Evolutionary conservation across 192 early-diverging fungal species (phyloP).

Genomic region (Funneliformis geosporum): DNA sequence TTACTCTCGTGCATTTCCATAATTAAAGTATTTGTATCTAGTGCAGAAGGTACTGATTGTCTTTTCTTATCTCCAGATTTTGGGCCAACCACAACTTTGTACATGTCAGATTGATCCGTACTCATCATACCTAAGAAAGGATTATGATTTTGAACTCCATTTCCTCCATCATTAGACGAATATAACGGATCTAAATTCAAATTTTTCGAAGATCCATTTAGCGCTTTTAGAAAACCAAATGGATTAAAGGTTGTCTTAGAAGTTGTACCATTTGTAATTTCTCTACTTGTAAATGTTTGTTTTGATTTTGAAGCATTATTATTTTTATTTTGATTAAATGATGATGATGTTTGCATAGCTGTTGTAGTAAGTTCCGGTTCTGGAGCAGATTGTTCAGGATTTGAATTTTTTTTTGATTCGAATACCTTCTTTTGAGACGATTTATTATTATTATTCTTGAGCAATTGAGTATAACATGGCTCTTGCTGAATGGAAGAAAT

Average conservation of each 20-base stretch:
- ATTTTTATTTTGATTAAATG: too few relatives aligned
- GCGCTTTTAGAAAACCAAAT: background rate
- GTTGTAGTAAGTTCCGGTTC: background rate
- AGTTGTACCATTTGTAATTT: too few relatives aligned
- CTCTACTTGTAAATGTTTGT: background rate
- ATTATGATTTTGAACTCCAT: background rate
- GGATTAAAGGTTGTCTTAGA: background rate
- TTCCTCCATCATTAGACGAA: too few relatives aligned
- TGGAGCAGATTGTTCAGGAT: background rate
- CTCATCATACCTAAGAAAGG: background rate
- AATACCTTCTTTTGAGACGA: background rate
- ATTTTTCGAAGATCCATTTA: background rate
- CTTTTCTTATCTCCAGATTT: background rate
- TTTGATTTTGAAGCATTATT: too few relatives aligned
- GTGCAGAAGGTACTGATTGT: background rate
- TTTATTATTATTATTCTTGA: too few relatives aligned
- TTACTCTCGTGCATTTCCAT: background rate
- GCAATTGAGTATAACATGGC: too few relatives aligned
- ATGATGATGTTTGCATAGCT: background rate
- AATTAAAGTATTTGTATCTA: background rate
- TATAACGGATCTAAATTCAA: background rate
- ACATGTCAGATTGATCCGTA: background rate
- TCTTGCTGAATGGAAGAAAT: too few relatives aligned
- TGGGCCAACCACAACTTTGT: constrained; percentile 3
- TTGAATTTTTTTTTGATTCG: background rate